These are phyloP conservation scores for Amaranthus cruentus DNA, from an alignment of 148 eudicot species.

Conservation along the genomic window DNA sequence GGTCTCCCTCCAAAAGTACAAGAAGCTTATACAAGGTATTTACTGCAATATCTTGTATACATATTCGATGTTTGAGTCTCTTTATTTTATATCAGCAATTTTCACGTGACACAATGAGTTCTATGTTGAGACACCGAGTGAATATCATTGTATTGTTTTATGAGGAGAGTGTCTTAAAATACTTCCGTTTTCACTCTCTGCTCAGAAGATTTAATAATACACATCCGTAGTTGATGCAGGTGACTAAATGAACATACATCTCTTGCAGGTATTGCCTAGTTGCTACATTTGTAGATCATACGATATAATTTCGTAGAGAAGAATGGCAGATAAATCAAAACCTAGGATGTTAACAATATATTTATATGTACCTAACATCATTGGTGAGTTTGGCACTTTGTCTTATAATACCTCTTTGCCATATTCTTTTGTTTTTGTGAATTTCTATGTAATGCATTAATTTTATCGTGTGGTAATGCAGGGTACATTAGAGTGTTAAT, in stretches of 20 bases:
- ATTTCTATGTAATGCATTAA: not conserved
- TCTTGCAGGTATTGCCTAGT: slow-evolving; percentile 8
- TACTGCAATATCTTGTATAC: too few relatives aligned
- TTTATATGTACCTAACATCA: slow-evolving; percentile 82
- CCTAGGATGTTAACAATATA: slow-evolving; percentile 50
- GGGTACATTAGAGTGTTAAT: slow-evolving; percentile 72
- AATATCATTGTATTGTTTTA: too few relatives aligned
- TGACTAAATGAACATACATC: not conserved
- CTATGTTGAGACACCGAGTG: too few relatives aligned
- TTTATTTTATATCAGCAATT: too few relatives aligned
- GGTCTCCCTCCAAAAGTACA: too few relatives aligned
- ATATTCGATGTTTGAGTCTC: too few relatives aligned
- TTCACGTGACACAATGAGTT: too few relatives aligned
- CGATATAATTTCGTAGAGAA: slow-evolving; percentile 3
- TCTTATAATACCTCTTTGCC: not conserved
- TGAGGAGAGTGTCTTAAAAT: not conserved
- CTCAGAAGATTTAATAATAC: not conserved
- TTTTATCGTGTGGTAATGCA: slow-evolving; percentile 26
- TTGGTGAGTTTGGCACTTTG: slow-evolving; percentile 41
- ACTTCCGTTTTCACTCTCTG: not conserved
- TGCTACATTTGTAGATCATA: slow-evolving; percentile 9
- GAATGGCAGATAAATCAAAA: slow-evolving; percentile 52
- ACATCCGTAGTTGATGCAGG: not conserved
- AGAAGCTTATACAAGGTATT: too few relatives aligned
- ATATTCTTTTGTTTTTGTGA: not conserved